Percentiles rank a stretch among this genome's conserved stretches.
These are phyloP conservation scores for Verticillium tricorpus DNA, from an alignment of 2,329 filamentous ascomycete genomes.

Conservation along the genomic window DNA sequence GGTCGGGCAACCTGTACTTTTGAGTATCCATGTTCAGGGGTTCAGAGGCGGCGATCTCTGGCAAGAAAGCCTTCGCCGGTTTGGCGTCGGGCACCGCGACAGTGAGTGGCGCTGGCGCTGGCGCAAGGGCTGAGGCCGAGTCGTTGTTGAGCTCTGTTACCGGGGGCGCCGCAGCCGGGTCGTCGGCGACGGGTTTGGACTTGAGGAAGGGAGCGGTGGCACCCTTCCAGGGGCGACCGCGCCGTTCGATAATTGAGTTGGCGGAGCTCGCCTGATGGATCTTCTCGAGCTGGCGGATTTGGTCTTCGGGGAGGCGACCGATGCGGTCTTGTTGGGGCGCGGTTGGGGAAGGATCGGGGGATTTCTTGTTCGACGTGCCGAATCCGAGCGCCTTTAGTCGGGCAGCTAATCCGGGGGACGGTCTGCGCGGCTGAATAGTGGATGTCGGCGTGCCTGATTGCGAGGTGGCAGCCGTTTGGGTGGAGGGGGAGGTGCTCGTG, in stretches of 20 bases:
- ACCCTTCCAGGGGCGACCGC: slow-evolving; percentile 70
- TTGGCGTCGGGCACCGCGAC: slow-evolving; percentile 10
- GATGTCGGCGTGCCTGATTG: slow-evolving; percentile 19
- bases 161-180: slow-evolving; percentile 1
- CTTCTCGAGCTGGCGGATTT: slow-evolving; percentile 65
- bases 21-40: slow-evolving; percentile 64
- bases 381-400: slow-evolving; percentile 63
- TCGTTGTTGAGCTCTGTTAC: neutral
- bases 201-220: slow-evolving; percentile 50
- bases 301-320: slow-evolving; percentile 66
- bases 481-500: slow-evolving; percentile 16
- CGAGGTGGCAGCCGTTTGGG: slow-evolving; percentile 9
- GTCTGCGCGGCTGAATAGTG: slow-evolving; percentile 42
- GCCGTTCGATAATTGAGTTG: slow-evolving; percentile 52
- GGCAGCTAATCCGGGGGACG: slow-evolving; percentile 60
- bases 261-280: slow-evolving; percentile 55
- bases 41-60: slow-evolving; percentile 46
- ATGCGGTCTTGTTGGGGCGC: slow-evolving; percentile 40
- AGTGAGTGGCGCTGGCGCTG: neutral
- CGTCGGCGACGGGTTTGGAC: slow-evolving; percentile 15
- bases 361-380: slow-evolving; percentile 35
- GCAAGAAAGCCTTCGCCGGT: slow-evolving; percentile 31
- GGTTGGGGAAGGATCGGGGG: slow-evolving; percentile 17
- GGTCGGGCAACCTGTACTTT: slow-evolving; percentile 71
- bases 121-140: neutral